Base-by-base conservation (phyloP, 345 rosid species). In the Barbarea vulgaris region DNA sequence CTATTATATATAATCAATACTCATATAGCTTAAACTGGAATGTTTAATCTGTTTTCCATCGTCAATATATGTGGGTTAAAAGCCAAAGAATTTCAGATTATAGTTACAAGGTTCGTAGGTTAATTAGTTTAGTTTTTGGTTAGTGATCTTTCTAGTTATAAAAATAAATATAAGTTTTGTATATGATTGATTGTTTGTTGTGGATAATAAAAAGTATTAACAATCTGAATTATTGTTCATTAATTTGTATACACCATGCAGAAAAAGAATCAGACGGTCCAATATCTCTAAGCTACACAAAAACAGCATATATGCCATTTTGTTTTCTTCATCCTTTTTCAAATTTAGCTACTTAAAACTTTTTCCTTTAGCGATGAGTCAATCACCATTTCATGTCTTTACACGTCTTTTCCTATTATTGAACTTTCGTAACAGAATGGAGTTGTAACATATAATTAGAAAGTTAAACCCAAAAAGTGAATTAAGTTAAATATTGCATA, bases 361-460 rank as follows among this genome's bases (percentile, higher is more conserved):
- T 22, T 19, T 70, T 18, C 42, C 55, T 41, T 64, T 27, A 22
- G 7, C 34, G 13, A 14, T 19, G 28, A 64, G 48, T 15, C 48
- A 44, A 44, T 44, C 19, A 15, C 48, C 48, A 44, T 44, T 44
- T 44, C 0, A 44, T 44, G 19, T 44, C 48, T 53, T 37, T 68
- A 53, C 65, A 57, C 46, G 33, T 31, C 36, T 15, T 54, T 73
- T 73, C 36, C 56, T 64, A 54, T 2, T 41, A 64, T 41, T 53
- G 77, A 53, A 14, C 13, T 64, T 63, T 4, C 64, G 70, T 53
- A 64, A 73, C 18, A 54, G 36, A 64, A 42, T 64, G 55, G 19
- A 62, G 4, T 54, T 54, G 19, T 41, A 41, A 39, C 63, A 9
- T 34, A 47, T 58, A 31, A 33, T 47, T 70, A 17, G 3, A 19